Evolutionary conservation across 1,284 basidiomycete species (phyloP), one percentile per base, ranked within the genome.

Genomic region (Pseudozyma sp.): DNA sequence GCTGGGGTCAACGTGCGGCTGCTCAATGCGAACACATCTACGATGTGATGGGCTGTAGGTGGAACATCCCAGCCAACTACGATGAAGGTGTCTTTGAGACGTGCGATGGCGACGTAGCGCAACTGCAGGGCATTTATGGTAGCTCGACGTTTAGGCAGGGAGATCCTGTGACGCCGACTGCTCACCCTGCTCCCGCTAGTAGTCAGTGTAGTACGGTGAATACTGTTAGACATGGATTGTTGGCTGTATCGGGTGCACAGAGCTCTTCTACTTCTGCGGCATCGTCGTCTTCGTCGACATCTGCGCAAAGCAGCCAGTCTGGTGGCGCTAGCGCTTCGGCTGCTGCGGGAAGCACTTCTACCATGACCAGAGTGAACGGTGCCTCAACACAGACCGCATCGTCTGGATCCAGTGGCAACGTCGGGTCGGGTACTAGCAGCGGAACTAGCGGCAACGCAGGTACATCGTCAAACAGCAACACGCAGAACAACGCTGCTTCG

Each of bases 21-120:
- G 59, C 60, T 3, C 78, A 83, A 53, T 84, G 82, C 60, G 69
- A 79, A 45, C 78, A 83, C 58, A 77, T 81, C 54, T 84, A 83
- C 67, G 82, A 84, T 54, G 75, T 79, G 18, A 58, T 83, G 55
- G 82, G 82, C 5, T 83, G 82, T 57, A 47, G 52, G 11, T 83
- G 75, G 64, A 83, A 83, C 60, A 74, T 83, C 57, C 82, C 82
- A 10, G 77, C 76, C 25, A 70, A 64, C 52, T 77, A 80, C 59
- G 62, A 65, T 7, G 31, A 61, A 0, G 78, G 65, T 36, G 69
- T 70, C 12, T 84, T 82, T 52, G 83, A 83, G 55, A 68, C 70
- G 3, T 80, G 80, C 59, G 78, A 82, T n/a, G 79, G 76, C 21
- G 76, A 75, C 13, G 52, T 69, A 31, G 82, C 61, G 11, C 49